Conservation (phyloP, 164 flowering plant species). For the Umbilicus rupestris region DNA sequence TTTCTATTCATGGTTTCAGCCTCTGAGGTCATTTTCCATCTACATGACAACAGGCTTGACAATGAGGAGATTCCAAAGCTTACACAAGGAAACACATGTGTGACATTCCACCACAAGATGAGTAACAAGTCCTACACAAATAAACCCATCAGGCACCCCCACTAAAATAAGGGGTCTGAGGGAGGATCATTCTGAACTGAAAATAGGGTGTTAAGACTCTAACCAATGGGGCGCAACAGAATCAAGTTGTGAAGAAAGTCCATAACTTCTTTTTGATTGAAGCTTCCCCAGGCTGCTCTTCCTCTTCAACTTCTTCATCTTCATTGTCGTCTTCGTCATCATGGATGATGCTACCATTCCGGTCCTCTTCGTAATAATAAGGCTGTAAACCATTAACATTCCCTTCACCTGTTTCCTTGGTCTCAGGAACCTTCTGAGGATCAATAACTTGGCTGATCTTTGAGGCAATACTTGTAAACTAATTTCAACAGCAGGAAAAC, state of each 20-base stretch:
- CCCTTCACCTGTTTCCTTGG: constrained; percentile 29
- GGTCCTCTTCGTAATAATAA: constrained; percentile 34
- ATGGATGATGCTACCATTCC: constrained; percentile 22
- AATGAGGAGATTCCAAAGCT: too few relatives aligned
- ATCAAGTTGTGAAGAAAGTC: constrained; percentile 73
- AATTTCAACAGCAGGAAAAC: constrained; percentile 4
- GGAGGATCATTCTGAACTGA: too few relatives aligned
- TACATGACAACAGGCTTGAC: too few relatives aligned
- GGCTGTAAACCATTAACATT: constrained; percentile 22
- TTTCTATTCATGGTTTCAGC: too few relatives aligned
- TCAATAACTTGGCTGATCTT: constrained; percentile 14
- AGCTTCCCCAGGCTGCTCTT: constrained; percentile 39
- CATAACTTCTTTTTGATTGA: constrained; percentile 71
- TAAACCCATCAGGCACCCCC: too few relatives aligned
- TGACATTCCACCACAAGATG: too few relatives aligned
- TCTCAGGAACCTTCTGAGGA: constrained; percentile 18
- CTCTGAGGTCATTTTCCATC: too few relatives aligned
- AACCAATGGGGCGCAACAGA: too few relatives aligned
- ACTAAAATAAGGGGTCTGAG: too few relatives aligned
- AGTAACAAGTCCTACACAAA: too few relatives aligned
- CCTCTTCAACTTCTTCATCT: constrained; percentile 26
- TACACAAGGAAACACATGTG: too few relatives aligned
- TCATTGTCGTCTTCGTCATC: constrained; percentile 11
- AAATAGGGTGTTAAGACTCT: too few relatives aligned
- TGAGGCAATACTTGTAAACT: constrained; percentile 24